phyloP scores from a whole-genome alignment of 2,329 filamentous ascomycete genomes.

The Trichoderma sp. region DNA sequence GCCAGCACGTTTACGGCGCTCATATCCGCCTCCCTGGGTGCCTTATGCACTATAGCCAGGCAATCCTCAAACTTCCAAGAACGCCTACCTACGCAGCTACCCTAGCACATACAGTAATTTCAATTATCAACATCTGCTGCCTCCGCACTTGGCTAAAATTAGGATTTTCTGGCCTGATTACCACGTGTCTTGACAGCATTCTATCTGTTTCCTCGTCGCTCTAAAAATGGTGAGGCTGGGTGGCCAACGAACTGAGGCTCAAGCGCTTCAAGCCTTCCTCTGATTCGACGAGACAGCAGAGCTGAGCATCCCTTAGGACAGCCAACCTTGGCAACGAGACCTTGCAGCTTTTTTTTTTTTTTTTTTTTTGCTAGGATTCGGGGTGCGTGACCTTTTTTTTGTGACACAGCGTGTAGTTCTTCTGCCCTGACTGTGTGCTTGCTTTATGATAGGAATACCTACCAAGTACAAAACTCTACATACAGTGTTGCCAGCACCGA shows the following conservation, averaged over 20 bases:
- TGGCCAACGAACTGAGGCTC: background rate
- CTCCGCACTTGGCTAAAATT: background rate
- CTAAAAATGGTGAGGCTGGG: background rate
- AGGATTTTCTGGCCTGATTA: background rate
- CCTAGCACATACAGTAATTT: background rate
- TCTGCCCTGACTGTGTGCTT: background rate
- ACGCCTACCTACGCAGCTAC: background rate
- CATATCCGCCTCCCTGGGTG: background rate
- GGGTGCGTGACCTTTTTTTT: background rate
- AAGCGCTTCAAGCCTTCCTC: background rate
- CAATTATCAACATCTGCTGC: background rate
- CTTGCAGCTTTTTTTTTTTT: no score
- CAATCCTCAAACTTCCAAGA: background rate
- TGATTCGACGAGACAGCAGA: slow-evolving; percentile 14
- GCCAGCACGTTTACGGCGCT: background rate
- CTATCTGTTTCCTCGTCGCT: background rate
- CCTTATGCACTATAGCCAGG: background rate
- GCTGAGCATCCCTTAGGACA: slow-evolving; percentile 12
- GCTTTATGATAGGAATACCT: background rate
- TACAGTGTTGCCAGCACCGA: background rate
- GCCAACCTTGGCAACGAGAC: background rate
- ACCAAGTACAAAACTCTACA: background rate
- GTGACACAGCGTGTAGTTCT: background rate
- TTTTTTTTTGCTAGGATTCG: background rate
- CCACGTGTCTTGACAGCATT: background rate